phyloP scores from a whole-genome alignment of 805 yeast species.

The Sugiyamaella chiloensis region DNA sequence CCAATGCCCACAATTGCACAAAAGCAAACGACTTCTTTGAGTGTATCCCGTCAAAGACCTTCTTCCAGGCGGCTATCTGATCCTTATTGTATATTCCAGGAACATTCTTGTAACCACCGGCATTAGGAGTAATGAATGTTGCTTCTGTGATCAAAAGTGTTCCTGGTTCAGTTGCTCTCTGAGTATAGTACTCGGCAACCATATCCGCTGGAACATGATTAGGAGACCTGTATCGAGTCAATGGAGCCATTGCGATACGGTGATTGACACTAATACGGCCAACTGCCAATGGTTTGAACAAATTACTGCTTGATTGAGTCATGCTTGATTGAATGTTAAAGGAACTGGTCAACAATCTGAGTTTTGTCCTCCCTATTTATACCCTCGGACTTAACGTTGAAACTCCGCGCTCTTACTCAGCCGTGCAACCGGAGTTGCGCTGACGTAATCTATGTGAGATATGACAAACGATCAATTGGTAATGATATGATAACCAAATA shows the following conservation, averaged over 20 bases:
- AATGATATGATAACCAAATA: no score
- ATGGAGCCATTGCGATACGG: conserved; percentile 49
- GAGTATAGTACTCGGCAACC: conserved; percentile 51
- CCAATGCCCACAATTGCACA: conserved; percentile 45
- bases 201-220: conserved; percentile 44
- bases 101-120: conserved; percentile 39
- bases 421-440: no score
- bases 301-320: no score
- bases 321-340: no score
- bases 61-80: conserved; percentile 79
- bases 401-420: no score
- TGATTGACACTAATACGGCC: conserved; percentile 31
- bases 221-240: conserved; percentile 46
- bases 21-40: conserved; percentile 36
- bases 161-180: conserved; percentile 55
- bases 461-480: no score
- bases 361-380: no score
- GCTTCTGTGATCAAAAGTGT: conserved; percentile 64
- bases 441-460: no score
- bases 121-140: conserved; percentile 45
- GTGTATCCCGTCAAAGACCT: conserved; percentile 44
- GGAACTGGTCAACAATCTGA: no score
- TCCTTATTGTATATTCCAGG: conserved; percentile 63
- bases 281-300: conserved; percentile 30
- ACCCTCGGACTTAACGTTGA: no score